Conservation (phyloP, 306 rosid species). For the Vigna unguiculata region DNA sequence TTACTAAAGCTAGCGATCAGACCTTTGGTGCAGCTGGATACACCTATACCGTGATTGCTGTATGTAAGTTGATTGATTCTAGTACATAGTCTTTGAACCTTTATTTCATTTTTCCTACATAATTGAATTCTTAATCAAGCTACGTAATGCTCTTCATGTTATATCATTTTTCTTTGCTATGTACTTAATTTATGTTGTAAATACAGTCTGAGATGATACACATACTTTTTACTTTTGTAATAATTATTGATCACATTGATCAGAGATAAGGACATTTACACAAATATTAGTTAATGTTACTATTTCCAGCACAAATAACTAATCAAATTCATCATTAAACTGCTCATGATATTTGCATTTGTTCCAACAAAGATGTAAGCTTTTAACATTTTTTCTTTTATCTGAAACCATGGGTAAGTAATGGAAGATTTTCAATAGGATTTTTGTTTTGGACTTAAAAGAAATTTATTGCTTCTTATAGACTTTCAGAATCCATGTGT, state of each 20-base stretch:
- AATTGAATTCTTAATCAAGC: neutral
- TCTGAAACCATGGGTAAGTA: no score
- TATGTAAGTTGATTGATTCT: constrained; percentile 64
- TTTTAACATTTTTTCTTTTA: no score
- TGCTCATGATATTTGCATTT: no score
- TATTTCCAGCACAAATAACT: no score
- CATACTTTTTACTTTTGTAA: neutral
- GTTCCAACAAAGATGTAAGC: no score
- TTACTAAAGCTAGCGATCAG: constrained; percentile 60
- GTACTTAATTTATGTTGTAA: constrained; percentile 6
- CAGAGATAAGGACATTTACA: no score
- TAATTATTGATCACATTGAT: neutral
- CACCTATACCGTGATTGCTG: constrained; percentile 75
- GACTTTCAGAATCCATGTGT: constrained; percentile 7
- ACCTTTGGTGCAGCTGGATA: constrained; percentile 71
- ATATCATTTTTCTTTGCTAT: neutral
- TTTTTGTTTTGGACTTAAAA: constrained; percentile 31
- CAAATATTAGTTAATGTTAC: no score
- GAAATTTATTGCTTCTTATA: neutral
- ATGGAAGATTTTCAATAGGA: neutral
- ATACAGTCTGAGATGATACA: neutral
- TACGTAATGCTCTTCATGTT: neutral
- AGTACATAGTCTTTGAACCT: neutral
- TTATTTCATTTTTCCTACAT: neutral
- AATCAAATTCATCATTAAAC: no score